These are phyloP conservation scores for Ustilago tritici DNA, from an alignment of 1,284 basidiomycete genomes.

Conservation along the genomic window DNA sequence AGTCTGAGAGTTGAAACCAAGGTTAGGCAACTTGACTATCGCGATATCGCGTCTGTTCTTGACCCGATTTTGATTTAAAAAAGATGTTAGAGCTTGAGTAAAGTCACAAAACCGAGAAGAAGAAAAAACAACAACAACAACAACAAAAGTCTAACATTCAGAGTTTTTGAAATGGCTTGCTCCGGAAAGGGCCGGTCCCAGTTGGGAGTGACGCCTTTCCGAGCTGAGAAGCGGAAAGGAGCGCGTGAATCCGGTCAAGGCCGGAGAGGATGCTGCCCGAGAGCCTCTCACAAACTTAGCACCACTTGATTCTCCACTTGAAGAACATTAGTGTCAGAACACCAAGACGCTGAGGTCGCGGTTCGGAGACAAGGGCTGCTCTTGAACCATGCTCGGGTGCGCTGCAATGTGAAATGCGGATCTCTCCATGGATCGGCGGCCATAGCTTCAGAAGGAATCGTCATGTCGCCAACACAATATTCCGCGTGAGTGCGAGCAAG, in stretches of 20 bases:
- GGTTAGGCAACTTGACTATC: too few relatives aligned
- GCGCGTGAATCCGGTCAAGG: slow-evolving; percentile 46
- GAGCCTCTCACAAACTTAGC: neutral
- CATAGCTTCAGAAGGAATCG: neutral
- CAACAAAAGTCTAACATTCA: slow-evolving; percentile 13
- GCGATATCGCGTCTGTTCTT: too few relatives aligned
- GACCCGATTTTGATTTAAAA: neutral
- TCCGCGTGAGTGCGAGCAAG: slow-evolving; percentile 8
- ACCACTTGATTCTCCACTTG: neutral
- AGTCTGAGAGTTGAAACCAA: too few relatives aligned
- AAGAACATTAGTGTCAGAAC: neutral
- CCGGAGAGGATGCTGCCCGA: slow-evolving; percentile 14
- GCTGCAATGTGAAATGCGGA: slow-evolving; percentile 11
- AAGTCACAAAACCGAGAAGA: too few relatives aligned
- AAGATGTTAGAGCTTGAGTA: too few relatives aligned
- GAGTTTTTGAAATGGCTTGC: neutral
- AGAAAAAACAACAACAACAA: neutral
- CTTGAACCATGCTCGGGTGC: neutral
- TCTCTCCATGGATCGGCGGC: slow-evolving; percentile 21
- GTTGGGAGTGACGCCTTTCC: slow-evolving; percentile 15
- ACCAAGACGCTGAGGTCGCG: neutral
- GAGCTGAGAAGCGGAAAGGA: slow-evolving; percentile 16
- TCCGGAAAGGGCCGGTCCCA: slow-evolving; percentile 32
- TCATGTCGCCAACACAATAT: neutral
- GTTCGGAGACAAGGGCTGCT: neutral